Percentiles rank a stretch among this genome's conserved stretches.
phyloP scores from a whole-genome alignment of 2,329 filamentous ascomycete species.

The Monosporascus sp. region DNA sequence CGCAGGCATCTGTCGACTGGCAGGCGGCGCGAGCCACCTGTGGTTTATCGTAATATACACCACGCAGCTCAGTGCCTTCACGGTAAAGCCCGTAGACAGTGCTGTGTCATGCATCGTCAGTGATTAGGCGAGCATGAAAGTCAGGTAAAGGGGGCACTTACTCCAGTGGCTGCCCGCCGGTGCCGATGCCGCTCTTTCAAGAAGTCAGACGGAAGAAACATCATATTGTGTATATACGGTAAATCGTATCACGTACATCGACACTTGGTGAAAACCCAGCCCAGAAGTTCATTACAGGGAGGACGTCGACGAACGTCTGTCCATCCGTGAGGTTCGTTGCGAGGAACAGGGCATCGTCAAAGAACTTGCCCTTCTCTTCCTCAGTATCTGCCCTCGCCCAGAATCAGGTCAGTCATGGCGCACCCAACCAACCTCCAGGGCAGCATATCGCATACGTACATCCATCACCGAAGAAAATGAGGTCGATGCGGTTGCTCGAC shows the following conservation, averaged over 20 bases:
- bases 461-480: conserved; percentile 27
- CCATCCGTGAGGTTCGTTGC: conserved; percentile 22
- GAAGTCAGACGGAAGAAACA: conserved; percentile 1
- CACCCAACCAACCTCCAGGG: neutral
- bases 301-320: conserved; percentile 24
- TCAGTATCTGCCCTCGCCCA: conserved; percentile 17
- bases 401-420: conserved; percentile 1
- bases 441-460: conserved; percentile 14
- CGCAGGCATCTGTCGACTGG: conserved; percentile 24
- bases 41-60: conserved; percentile 25
- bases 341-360: conserved; percentile 22
- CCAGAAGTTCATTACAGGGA: conserved; percentile 26
- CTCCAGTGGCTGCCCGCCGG: conserved; percentile 20
- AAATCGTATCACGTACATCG: conserved; percentile 13
- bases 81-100: conserved; percentile 28
- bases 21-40: conserved; percentile 25
- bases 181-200: conserved; percentile 23
- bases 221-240: neutral
- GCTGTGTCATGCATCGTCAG: conserved; percentile 9
- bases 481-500: conserved; percentile 23
- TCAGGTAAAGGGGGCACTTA: conserved; percentile 6
- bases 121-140: neutral
- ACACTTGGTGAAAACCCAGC: conserved; percentile 23
- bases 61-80: conserved; percentile 26
- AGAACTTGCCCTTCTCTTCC: conserved; percentile 26